Conservation (phyloP, 2,329 filamentous ascomycete genomes). For the Fusarium torulosum region DNA sequence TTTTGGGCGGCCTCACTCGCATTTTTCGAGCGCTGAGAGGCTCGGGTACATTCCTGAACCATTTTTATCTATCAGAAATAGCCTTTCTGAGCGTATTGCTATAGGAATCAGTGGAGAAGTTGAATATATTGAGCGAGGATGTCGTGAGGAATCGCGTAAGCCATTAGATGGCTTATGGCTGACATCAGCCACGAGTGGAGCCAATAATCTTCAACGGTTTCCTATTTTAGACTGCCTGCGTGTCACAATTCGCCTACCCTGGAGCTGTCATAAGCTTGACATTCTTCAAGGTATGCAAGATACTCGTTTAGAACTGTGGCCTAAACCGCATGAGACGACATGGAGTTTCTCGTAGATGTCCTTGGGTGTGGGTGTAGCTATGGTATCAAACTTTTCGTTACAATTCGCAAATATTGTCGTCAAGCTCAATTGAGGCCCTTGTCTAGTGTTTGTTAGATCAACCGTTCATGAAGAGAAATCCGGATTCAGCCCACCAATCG, state of each 20-base stretch:
- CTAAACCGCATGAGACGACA: too few species aligned
- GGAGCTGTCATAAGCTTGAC: neutral
- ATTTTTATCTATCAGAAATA: conserved; percentile 1
- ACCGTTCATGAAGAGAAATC: neutral
- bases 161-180: conserved; percentile 37
- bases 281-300: neutral
- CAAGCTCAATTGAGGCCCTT: neutral
- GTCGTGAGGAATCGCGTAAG: conserved; percentile 32
- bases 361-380: conserved; percentile 14
- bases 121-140: conserved; percentile 5
- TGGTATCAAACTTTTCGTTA: neutral
- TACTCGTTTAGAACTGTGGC: neutral
- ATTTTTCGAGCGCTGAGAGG: neutral
- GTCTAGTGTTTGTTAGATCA: neutral
- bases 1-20: neutral
- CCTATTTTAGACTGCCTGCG: conserved; percentile 2
- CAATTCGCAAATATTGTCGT: conserved; percentile 22
- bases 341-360: neutral
- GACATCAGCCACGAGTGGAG: conserved; percentile 43
- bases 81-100: neutral
- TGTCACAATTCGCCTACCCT: conserved; percentile 5
- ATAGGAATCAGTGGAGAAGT: conserved; percentile 2
- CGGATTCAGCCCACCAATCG: conserved; percentile 18
- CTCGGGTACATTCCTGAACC: conserved; percentile 22
- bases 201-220: conserved; percentile 20